Evolutionary conservation across 2,329 filamentous ascomycete genomes (phyloP).

Genomic region (Mariannaea elegans): DNA sequence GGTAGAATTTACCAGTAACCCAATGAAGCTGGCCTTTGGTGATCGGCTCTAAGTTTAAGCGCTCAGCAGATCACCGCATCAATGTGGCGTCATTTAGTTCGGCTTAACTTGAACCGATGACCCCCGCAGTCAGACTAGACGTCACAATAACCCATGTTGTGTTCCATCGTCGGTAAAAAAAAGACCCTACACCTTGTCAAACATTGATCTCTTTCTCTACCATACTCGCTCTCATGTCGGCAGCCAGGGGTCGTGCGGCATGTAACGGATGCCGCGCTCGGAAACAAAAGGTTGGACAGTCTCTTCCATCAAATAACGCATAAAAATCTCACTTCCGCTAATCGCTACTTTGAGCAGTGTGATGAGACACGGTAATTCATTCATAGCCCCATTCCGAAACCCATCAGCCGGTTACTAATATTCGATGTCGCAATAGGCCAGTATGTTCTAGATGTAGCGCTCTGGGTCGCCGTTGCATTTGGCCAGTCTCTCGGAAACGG

Average conservation of each 20-base stretch:
- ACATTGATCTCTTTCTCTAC: background rate
- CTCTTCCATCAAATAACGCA: no score
- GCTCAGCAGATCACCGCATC: background rate
- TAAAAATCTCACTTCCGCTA: background rate
- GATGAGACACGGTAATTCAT: conserved; percentile 11
- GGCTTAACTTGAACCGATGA: background rate
- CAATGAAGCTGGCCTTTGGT: no score
- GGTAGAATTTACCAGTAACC: no score
- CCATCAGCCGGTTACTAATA: background rate
- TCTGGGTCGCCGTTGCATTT: conserved; percentile 20
- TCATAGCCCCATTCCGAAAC: no score
- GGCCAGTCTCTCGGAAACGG: conserved; percentile 29
- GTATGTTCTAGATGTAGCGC: conserved; percentile 23
- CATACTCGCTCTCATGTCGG: background rate
- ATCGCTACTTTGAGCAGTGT: background rate
- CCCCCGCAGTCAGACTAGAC: background rate
- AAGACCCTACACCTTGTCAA: background rate
- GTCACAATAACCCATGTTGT: no score
- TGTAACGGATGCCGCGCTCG: conserved; percentile 32
- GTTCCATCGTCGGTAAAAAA: background rate
- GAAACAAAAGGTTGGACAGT: conserved; percentile 36
- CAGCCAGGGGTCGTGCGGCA: conserved; percentile 27
- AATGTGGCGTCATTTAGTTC: background rate
- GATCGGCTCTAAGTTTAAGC: conserved; percentile 10
- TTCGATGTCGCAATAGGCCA: conserved; percentile 4